phyloP scores from a whole-genome alignment of 257 asterid genomes.

The Osmanthus fragrans region DNA sequence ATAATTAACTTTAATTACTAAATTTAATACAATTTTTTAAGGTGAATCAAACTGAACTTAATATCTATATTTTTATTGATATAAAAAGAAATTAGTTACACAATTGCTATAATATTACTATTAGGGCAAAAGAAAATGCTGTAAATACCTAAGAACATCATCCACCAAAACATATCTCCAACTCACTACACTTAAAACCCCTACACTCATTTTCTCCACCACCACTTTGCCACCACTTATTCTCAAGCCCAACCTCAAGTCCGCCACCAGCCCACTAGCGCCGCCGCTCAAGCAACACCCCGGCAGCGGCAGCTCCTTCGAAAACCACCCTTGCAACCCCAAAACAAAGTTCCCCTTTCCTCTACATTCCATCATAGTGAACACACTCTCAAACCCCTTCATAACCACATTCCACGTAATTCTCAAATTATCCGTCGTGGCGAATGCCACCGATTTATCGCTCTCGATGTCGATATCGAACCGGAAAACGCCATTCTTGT shows the following conservation, averaged over 20 bases:
- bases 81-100: too few species aligned
- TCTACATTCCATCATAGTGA: conserved; percentile 70
- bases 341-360: conserved; percentile 71
- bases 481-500: conserved; percentile 43
- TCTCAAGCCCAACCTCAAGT: conserved; percentile 66
- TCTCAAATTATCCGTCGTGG: conserved; percentile 38
- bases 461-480: conserved; percentile 45
- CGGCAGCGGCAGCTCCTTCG: conserved; percentile 78
- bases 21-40: too few species aligned
- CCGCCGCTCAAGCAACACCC: conserved; percentile 57
- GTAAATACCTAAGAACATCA: conserved; percentile 82
- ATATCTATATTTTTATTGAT: too few species aligned
- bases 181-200: conserved; percentile 68
- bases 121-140: conserved; percentile 62
- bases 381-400: conserved; percentile 55
- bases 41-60: too few species aligned
- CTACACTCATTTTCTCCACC: conserved; percentile 64
- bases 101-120: too few species aligned
- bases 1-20: too few species aligned
- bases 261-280: conserved; percentile 77
- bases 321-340: conserved; percentile 89
- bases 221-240: conserved; percentile 14
- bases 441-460: conserved; percentile 22
- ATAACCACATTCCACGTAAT: conserved; percentile 70
- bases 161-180: conserved; percentile 80